Conservation (phyloP, 345 rosid species). For the Rhodamnia rubescens region DNA sequence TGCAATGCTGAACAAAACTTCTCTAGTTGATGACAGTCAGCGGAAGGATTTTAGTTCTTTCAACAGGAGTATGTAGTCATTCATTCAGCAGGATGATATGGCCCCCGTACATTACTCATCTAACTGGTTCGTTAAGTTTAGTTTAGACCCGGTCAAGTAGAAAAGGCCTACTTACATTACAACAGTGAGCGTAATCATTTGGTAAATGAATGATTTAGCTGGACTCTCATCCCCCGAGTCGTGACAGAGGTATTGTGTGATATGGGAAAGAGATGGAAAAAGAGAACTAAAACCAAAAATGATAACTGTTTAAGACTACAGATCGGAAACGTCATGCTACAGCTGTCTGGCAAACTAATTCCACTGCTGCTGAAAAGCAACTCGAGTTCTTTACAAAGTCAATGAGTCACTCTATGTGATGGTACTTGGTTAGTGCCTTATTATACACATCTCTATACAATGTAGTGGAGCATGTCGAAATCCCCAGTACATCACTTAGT, state of each 20-base stretch:
- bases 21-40: too few species aligned
- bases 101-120: too few species aligned
- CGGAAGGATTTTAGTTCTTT: too few species aligned
- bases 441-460: background rate
- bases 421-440: background rate
- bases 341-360: background rate
- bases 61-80: too few species aligned
- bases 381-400: background rate
- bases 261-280: background rate
- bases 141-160: background rate
- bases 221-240: background rate
- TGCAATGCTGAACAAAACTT: too few species aligned
- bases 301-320: background rate
- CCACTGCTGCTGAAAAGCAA: background rate
- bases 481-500: background rate
- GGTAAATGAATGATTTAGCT: background rate
- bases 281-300: background rate
- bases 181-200: background rate
- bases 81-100: too few species aligned
- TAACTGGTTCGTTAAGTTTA: background rate
- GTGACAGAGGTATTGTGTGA: background rate
- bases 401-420: background rate
- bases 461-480: background rate
- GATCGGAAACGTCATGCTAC: background rate
- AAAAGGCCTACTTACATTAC: background rate